Evolutionary conservation across 164 flowering plant species (phyloP), one percentile per base, ranked within the genome.

Genomic region (Stephania cephalantha): DNA sequence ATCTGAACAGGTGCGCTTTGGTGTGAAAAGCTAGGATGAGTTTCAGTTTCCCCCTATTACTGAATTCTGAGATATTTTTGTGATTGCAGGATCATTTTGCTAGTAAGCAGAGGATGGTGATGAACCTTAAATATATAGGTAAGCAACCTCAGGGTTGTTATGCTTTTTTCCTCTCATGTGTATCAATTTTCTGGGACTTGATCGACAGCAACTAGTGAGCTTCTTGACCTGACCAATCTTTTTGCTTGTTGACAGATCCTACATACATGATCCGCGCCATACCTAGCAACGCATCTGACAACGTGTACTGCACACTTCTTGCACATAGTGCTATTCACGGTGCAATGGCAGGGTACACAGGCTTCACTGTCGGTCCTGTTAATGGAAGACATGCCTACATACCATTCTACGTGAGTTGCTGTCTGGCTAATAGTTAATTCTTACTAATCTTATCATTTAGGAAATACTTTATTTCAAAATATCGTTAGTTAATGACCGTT

Each of bases 321-420:
- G 99, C 98, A 74, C 97, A 95, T 71, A 91, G 97, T 82, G 98
- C 90, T 12, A 87, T 95, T 46, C 99, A 93, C 79, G 99, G 99
- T 72, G 93, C 97, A 46, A 95, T 95, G 99, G 98, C 99, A 11
- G 99, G 99, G 55, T 95, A 90, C 76, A 92, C 97, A 7, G 99
- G 99, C 61, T 92, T 85, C 73, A 91, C 90, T 1, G 82, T 80
- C 69, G 99, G 99, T 46, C 94, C 85, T 31, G 99, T 93, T 71
- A 95, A 95, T 74, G 92, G 97, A 72, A 89, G 98, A 79, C 99
- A 95, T 65, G 79, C 91, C 45, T 95, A 93, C 71, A 95, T 93
- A 75, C 98, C 99, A 9, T 89, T 92, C 82, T 17, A 84, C 77
- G 99, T 92, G 81, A 88, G 97, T 84, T 80, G 15, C 31, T 80